Evolutionary conservation across 768 basidiomycete species (phyloP).

Genomic region (Lactarius evosmus): DNA sequence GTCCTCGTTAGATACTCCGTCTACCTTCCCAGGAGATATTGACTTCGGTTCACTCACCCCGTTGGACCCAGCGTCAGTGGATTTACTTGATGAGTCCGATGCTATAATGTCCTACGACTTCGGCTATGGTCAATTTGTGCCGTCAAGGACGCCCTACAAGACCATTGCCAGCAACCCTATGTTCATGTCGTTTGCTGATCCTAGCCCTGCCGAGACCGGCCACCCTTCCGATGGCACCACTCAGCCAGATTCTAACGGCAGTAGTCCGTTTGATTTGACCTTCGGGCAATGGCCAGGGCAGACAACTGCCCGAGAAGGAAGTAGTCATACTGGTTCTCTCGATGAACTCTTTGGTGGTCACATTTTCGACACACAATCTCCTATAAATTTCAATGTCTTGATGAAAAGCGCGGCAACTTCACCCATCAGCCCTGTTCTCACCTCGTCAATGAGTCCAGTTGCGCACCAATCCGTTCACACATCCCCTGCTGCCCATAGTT

Average conservation of each 20-base stretch:
- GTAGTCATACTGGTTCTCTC: conserved; percentile 39
- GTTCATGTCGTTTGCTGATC: conserved; percentile 75
- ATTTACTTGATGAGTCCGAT: conserved; percentile 55
- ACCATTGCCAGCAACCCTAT: conserved; percentile 81
- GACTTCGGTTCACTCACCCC: conserved; percentile 67
- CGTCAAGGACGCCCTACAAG: conserved; percentile 56
- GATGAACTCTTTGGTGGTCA: conserved; percentile 48
- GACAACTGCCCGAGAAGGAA: conserved; percentile 28
- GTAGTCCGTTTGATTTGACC: conserved; percentile 46
- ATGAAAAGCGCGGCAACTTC: conserved; percentile 29
- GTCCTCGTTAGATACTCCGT: conserved; percentile 34
- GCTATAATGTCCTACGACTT: conserved; percentile 29
- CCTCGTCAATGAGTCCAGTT: conserved; percentile 50
- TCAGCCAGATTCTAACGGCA: conserved; percentile 18
- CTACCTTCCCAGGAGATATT: conserved; percentile 33
- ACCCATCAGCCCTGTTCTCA: conserved; percentile 37
- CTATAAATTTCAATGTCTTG: conserved; percentile 22
- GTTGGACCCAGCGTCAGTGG: conserved; percentile 69
- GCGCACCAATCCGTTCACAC: conserved; percentile 40
- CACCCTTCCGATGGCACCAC: conserved; percentile 19
- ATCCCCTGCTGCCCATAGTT: conserved; percentile 11
- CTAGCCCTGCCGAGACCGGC: conserved; percentile 32
- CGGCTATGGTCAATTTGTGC: conserved; percentile 46
- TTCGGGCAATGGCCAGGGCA: conserved; percentile 38
- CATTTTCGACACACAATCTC: conserved; percentile 34